Conservation (phyloP, 768 basidiomycete genomes). For the Dacryopinax primogenitus region DNA sequence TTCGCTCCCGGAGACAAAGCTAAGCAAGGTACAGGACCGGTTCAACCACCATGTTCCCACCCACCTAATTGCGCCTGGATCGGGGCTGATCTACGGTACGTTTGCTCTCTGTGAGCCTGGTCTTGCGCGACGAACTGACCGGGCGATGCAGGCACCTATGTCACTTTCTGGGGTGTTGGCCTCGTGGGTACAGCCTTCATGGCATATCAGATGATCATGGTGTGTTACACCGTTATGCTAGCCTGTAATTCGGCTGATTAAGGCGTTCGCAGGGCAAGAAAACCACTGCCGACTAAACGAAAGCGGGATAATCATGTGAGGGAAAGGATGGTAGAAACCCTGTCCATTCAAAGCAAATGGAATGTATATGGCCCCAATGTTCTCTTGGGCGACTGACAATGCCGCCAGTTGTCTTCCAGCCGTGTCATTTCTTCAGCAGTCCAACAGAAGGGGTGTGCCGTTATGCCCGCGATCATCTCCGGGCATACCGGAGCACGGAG, state of each 20-base stretch:
- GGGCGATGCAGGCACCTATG: slow-evolving; percentile 39
- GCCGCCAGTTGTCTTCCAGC: too few relatives aligned
- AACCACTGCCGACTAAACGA: background rate
- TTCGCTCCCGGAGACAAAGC: slow-evolving; percentile 11
- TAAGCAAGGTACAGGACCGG: background rate
- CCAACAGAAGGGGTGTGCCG: too few relatives aligned
- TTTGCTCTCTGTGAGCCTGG: slow-evolving; percentile 7
- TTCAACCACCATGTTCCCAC: slow-evolving; percentile 34
- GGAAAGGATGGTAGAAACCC: slow-evolving; percentile 1
- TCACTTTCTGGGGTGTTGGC: slow-evolving; percentile 41
- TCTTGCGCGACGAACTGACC: slow-evolving; percentile 3
- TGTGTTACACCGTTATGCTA: slow-evolving; percentile 14
- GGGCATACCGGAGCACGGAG: too few relatives aligned
- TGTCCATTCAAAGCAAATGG: slow-evolving; percentile 8
- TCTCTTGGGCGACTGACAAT: too few relatives aligned
- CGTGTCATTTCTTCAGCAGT: too few relatives aligned
- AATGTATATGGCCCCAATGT: too few relatives aligned
- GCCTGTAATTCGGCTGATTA: background rate
- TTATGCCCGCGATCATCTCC: too few relatives aligned
- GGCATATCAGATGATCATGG: slow-evolving; percentile 35
- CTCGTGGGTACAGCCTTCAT: slow-evolving; percentile 43
- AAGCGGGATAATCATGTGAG: background rate
- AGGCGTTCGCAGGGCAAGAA: background rate
- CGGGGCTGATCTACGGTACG: slow-evolving; percentile 52
- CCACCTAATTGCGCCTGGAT: slow-evolving; percentile 49